A percentile compares a stretch with the other conserved stretches of the same genome.
Conservation (phyloP, 192 early-diverging fungal genomes). For the Haplosporangium gracile region DNA sequence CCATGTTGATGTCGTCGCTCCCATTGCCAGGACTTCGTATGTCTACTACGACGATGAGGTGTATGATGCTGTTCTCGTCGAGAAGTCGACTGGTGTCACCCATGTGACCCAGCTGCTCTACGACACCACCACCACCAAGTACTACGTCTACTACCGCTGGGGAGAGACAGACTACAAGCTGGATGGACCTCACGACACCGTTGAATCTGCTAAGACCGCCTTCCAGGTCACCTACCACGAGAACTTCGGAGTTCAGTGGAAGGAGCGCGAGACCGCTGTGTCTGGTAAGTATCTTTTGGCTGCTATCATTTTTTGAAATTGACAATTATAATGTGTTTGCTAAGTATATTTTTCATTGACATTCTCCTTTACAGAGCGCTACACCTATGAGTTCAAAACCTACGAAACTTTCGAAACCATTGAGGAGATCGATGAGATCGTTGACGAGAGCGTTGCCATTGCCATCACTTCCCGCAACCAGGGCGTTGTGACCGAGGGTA, state of each 20-base stretch:
- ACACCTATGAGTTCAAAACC: constrained; percentile 17
- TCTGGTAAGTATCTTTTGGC: not conserved
- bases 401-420: constrained; percentile 15
- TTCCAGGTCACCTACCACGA: constrained; percentile 15
- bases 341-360: too few species aligned
- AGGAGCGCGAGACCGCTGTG: constrained; percentile 12
- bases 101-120: constrained; percentile 19
- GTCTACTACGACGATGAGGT: constrained; percentile 46
- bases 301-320: too few species aligned
- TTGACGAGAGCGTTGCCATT: not conserved
- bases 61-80: constrained; percentile 17
- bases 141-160: constrained; percentile 25
- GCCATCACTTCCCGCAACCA: not conserved
- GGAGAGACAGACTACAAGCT: constrained; percentile 23
- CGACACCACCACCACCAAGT: constrained; percentile 1
- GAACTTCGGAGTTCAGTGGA: constrained; percentile 16
- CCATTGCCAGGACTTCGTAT: constrained; percentile 13
- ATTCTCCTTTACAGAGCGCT: too few species aligned
- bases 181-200: constrained; percentile 18
- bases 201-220: constrained; percentile 13
- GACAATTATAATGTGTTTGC: too few species aligned
- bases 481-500: not conserved
- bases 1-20: constrained; percentile 12
- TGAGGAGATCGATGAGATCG: constrained; percentile 17
- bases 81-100: constrained; percentile 18